Conservation (phyloP, 1,284 basidiomycete species). For the Cutaneotrichosporon sp. region DNA sequence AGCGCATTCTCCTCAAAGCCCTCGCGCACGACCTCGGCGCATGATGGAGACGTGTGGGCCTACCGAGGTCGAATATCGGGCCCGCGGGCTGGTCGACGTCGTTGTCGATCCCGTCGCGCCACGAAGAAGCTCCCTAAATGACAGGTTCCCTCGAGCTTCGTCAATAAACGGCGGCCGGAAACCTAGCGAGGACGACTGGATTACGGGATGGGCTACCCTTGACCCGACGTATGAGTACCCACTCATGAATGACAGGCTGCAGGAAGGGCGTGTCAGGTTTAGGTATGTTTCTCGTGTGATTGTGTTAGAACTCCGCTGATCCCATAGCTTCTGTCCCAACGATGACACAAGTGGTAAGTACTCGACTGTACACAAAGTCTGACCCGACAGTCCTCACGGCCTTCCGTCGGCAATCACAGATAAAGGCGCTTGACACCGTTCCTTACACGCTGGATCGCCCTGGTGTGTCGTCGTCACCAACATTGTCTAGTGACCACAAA, state of each 20-base stretch:
- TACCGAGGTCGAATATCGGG: not conserved
- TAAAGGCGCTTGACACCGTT: slow-evolving; percentile 25
- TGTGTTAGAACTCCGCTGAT: not conserved
- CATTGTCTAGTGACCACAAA: not conserved
- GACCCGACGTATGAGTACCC: slow-evolving; percentile 15
- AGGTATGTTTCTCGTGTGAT: slow-evolving; percentile 5
- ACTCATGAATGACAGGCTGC: slow-evolving; percentile 4
- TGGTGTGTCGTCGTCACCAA: not conserved
- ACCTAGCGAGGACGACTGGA: slow-evolving; percentile 4
- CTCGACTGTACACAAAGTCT: not conserved
- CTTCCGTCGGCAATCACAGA: slow-evolving; percentile 27
- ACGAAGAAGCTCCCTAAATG: not conserved
- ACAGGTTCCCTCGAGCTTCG: not conserved
- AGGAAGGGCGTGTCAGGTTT: slow-evolving; percentile 5
- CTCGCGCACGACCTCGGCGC: not conserved
- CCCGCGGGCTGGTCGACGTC: not conserved
- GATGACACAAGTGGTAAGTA: slow-evolving; percentile 11
- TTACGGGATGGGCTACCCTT: slow-evolving; percentile 11
- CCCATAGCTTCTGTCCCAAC: slow-evolving; percentile 11
- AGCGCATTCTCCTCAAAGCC: too few relatives aligned
- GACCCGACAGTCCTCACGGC: not conserved
- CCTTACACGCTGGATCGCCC: not conserved
- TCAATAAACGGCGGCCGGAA: not conserved
- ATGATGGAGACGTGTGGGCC: not conserved
- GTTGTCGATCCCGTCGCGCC: not conserved